These are phyloP conservation scores for Pezicula carpinea DNA, from an alignment of 2,329 filamentous ascomycete genomes.

Conservation along the genomic window DNA sequence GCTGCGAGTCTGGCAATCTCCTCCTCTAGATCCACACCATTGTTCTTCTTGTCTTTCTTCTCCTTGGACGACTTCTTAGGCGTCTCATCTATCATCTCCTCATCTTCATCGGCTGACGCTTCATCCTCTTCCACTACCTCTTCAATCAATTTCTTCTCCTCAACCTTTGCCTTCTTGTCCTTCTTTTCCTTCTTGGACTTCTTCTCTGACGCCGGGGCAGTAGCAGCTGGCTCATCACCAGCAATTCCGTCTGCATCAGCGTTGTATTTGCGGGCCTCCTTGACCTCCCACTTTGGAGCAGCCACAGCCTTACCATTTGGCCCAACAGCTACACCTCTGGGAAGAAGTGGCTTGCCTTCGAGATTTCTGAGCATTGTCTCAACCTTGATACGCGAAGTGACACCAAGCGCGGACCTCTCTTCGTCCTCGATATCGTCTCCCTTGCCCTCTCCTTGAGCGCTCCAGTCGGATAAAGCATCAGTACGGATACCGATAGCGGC, in stretches of 20 bases:
- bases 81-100: constrained; percentile 32
- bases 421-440: constrained; percentile 72
- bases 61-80: constrained; percentile 25
- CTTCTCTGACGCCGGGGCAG: constrained; percentile 39
- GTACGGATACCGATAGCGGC: constrained; percentile 88
- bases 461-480: constrained; percentile 80
- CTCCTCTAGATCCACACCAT: constrained; percentile 33
- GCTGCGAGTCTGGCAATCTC: constrained; percentile 49
- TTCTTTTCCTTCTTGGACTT: constrained; percentile 43
- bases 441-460: constrained; percentile 60
- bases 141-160: constrained; percentile 33
- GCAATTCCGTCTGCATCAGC: constrained; percentile 82
- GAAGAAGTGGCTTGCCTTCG: constrained; percentile 84
- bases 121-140: constrained; percentile 13
- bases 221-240: constrained; percentile 58
- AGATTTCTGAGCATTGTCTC: constrained; percentile 72
- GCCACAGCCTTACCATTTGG: constrained; percentile 62
- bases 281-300: constrained; percentile 79
- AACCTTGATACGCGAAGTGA: constrained; percentile 65
- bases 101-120: constrained; percentile 15
- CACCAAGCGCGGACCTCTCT: constrained; percentile 77
- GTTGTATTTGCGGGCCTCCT: constrained; percentile 93
- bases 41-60: no score
- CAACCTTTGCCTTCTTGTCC: constrained; percentile 39
- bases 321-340: constrained; percentile 69